These are phyloP conservation scores for Blastobotrys arbuscula DNA, from an alignment of 1,139 yeast genomes.

Conservation along the genomic window DNA sequence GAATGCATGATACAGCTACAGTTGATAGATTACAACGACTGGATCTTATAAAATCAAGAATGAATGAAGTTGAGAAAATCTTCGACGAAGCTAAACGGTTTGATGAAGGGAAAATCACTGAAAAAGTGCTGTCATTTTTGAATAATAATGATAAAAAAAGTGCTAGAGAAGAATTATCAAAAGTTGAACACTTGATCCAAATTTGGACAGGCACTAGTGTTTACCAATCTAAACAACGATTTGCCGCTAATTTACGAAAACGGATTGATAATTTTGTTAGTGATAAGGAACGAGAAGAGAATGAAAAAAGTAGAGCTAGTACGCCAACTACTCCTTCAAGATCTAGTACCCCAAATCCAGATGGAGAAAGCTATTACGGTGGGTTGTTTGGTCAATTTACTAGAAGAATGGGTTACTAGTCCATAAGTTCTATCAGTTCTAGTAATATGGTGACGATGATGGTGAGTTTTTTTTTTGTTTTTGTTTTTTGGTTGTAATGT, in stretches of 20 bases:
- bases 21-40: slow-evolving; percentile 27
- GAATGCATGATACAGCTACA: slow-evolving; percentile 14
- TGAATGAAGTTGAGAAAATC: slow-evolving; percentile 28
- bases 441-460: neutral
- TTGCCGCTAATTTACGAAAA: slow-evolving; percentile 24
- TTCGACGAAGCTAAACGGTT: slow-evolving; percentile 27
- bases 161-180: slow-evolving; percentile 24
- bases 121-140: slow-evolving; percentile 19
- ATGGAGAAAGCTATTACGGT: slow-evolving; percentile 16
- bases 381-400: slow-evolving; percentile 20
- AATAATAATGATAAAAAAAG: slow-evolving; percentile 21
- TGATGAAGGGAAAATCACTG: slow-evolving; percentile 24
- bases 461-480: neutral
- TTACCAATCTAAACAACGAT: slow-evolving; percentile 22
- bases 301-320: neutral
- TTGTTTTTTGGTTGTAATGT: too few relatives aligned
- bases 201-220: slow-evolving; percentile 32
- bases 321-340: slow-evolving; percentile 9
- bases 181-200: slow-evolving; percentile 21
- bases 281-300: slow-evolving; percentile 2
- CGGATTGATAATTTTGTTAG: slow-evolving; percentile 22
- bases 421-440: too few relatives aligned
- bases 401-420: slow-evolving; percentile 21
- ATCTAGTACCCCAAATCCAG: slow-evolving; percentile 7
- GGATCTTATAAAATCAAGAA: slow-evolving; percentile 26